phyloP scores from a whole-genome alignment of 2,329 filamentous ascomycete genomes.

The Claviceps sp. region DNA sequence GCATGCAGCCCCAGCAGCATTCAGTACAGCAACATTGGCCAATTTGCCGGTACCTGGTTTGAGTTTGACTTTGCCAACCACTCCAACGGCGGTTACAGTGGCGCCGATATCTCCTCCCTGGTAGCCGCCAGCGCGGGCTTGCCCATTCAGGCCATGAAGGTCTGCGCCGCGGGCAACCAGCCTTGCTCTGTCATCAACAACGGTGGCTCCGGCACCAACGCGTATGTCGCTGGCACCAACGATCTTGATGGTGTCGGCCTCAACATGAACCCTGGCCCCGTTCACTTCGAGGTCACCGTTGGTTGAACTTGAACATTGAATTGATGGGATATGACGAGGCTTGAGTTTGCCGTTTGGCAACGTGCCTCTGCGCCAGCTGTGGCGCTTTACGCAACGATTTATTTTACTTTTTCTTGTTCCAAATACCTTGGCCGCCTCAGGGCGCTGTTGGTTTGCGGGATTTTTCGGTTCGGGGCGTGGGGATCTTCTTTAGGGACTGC shows the following conservation, averaged over 20 bases:
- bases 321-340: not conserved
- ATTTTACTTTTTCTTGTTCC: not conserved
- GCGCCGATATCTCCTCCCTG: conserved; percentile 36
- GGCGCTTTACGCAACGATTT: not conserved
- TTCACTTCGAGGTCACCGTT: conserved; percentile 18
- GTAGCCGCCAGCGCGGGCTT: conserved; percentile 23
- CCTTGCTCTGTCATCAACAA: conserved; percentile 29
- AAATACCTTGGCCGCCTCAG: too few relatives aligned
- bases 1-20: conserved; percentile 25
- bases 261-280: conserved; percentile 20
- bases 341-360: not conserved
- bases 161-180: conserved; percentile 18
- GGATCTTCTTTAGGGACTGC: not conserved
- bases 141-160: conserved; percentile 21
- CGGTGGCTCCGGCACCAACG: conserved; percentile 22
- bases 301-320: conserved; percentile 11
- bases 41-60: conserved; percentile 32
- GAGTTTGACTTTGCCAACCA: conserved; percentile 35
- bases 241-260: conserved; percentile 25
- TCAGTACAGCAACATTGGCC: conserved; percentile 23
- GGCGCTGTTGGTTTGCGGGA: not conserved
- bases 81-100: conserved; percentile 34
- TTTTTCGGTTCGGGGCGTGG: not conserved
- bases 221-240: conserved; percentile 25
- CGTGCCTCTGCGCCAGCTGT: not conserved